Conservation (phyloP, 176 grass and related monocot genomes). For the Cenchrus purpureus region DNA sequence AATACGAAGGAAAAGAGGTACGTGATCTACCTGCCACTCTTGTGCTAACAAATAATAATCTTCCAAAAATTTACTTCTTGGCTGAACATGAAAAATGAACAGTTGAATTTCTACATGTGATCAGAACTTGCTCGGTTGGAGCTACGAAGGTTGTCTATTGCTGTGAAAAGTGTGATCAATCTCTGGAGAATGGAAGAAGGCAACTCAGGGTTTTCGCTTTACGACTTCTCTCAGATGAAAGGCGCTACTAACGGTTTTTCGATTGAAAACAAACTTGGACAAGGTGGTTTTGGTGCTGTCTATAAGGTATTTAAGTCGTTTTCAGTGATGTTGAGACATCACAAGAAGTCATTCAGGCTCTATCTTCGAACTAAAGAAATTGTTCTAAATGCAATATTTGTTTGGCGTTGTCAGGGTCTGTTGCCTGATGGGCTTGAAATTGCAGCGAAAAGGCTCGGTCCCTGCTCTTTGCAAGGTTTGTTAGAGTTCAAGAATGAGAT, state of each 20-base stretch:
- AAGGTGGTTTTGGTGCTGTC: slow-evolving; percentile 77
- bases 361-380: background rate
- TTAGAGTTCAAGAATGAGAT: slow-evolving; percentile 51
- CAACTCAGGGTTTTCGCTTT: slow-evolving; percentile 43
- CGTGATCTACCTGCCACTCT: too few species aligned
- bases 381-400: background rate
- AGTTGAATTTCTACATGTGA: background rate
- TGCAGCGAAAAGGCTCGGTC: slow-evolving; percentile 18
- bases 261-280: slow-evolving; percentile 63
- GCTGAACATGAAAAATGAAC: background rate
- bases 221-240: slow-evolving; percentile 48
- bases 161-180: slow-evolving; percentile 30
- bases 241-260: slow-evolving; percentile 60
- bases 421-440: slow-evolving; percentile 28
- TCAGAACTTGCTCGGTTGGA: slow-evolving; percentile 40
- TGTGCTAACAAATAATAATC: background rate
- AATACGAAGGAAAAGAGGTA: slow-evolving; percentile 36
- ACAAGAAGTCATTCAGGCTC: background rate
- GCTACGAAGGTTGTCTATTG: slow-evolving; percentile 29
- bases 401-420: background rate
- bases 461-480: slow-evolving; percentile 44
- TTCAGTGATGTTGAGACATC: background rate
- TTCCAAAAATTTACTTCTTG: background rate
- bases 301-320: slow-evolving; percentile 59
- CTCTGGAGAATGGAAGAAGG: slow-evolving; percentile 40